Percentiles rank a stretch among this genome's conserved stretches.
Conservation (phyloP, 495 filamentous ascomycete species). For the Pseudevernia furfuracea region DNA sequence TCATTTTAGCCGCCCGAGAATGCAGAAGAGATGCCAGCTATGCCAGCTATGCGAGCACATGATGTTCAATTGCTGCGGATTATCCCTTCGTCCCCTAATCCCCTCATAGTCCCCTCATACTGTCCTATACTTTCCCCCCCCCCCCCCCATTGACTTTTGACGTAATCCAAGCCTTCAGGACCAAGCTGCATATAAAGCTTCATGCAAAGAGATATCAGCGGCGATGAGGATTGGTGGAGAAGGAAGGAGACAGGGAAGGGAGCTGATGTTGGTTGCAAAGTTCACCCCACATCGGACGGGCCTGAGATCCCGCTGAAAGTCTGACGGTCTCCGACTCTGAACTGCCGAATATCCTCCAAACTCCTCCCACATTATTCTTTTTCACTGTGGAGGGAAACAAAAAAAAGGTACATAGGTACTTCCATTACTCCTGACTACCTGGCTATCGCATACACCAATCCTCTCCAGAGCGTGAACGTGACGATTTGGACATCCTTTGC, state of each 20-base stretch:
- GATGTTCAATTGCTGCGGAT: constrained; percentile 16
- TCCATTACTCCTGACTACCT: neutral
- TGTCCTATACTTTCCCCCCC: too few relatives aligned
- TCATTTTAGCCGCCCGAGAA: constrained; percentile 17
- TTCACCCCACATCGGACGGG: neutral
- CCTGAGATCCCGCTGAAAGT: neutral
- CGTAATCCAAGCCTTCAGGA: neutral
- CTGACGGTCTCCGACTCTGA: too few relatives aligned
- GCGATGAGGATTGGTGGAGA: neutral
- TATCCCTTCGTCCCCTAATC: neutral
- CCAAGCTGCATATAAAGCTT: neutral
- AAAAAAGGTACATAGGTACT: neutral
- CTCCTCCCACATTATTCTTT: neutral
- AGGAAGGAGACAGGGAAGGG: neutral
- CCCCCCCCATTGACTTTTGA: neutral
- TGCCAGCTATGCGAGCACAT: constrained; percentile 13
- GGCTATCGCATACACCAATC: neutral
- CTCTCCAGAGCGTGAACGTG: neutral
- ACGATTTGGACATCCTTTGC: neutral
- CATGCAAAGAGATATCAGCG: neutral
- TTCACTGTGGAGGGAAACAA: neutral
- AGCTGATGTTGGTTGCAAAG: neutral
- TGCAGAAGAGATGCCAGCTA: too few relatives aligned
- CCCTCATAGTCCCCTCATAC: neutral
- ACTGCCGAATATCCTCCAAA: too few relatives aligned